These are phyloP conservation scores for Xylaria sp. DNA, from an alignment of 2,329 filamentous ascomycete species.

Conservation along the genomic window DNA sequence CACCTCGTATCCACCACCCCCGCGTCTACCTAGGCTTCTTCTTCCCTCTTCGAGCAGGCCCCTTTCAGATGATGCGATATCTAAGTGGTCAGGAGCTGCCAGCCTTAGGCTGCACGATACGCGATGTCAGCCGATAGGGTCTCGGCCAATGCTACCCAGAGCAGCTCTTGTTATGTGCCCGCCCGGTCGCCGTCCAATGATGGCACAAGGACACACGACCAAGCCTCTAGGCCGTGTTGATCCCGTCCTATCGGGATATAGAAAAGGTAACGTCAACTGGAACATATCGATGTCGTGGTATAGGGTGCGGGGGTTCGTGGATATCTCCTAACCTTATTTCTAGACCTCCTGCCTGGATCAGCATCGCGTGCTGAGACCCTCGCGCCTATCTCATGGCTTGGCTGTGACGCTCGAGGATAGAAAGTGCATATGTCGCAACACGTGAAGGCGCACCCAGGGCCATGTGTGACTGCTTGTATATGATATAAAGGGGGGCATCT, in stretches of 20 bases:
- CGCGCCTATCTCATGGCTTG: conserved; percentile 6
- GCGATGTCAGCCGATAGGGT: background rate
- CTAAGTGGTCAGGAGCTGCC: background rate
- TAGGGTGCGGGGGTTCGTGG: conserved; percentile 12
- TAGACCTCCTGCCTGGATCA: conserved; percentile 14
- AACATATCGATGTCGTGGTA: conserved; percentile 1
- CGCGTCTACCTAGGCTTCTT: conserved; percentile 6
- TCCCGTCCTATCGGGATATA: conserved; percentile 15
- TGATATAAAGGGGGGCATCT: conserved; percentile 3
- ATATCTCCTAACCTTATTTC: conserved; percentile 9
- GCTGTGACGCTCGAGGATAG: background rate
- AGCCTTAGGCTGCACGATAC: background rate
- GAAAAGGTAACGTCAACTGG: background rate
- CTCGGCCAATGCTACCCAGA: conserved; percentile 3
- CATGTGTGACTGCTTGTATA: conserved; percentile 1
- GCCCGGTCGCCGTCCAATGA: conserved; percentile 8
- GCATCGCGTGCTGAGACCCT: conserved; percentile 8
- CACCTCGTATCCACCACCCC: background rate
- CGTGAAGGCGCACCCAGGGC: conserved; percentile 8
- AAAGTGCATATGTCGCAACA: conserved; percentile 5
- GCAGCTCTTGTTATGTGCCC: conserved; percentile 7
- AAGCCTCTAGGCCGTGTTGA: conserved; percentile 5
- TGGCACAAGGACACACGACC: background rate
- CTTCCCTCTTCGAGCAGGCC: background rate
- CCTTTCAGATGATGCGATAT: background rate